A percentile compares a stretch with the other conserved stretches of the same genome.
Conservation (phyloP, 169 alveolate genomes). For the Cryptosporidium meleagridis region DNA sequence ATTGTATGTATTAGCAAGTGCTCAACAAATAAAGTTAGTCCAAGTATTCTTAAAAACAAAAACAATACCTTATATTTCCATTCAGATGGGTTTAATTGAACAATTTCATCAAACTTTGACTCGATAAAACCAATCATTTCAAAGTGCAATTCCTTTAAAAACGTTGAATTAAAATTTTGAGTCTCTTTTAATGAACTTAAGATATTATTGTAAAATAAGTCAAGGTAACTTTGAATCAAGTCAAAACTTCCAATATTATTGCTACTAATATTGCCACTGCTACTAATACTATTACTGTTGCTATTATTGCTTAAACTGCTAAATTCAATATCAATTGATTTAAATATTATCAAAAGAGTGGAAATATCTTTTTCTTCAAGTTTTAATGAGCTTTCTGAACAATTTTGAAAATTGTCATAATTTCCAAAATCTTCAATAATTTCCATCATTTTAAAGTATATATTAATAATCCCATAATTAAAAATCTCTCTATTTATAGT, state of each 20-base stretch:
- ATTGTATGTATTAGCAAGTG: constrained; percentile 7
- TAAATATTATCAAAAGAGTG: background rate
- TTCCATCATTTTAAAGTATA: background rate
- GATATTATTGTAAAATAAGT: constrained; percentile 2
- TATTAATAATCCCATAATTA: background rate
- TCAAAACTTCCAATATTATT: no score
- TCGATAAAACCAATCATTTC: constrained; percentile 25
- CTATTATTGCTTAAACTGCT: background rate
- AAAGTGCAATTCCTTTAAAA: constrained; percentile 10
- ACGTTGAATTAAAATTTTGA: background rate
- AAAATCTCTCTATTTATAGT: background rate
- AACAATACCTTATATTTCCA: background rate
- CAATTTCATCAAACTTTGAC: background rate
- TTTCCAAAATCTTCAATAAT: background rate
- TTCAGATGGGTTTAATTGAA: background rate
- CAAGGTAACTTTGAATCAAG: background rate
- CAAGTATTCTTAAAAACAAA: constrained; percentile 5
- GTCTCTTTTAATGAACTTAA: background rate
- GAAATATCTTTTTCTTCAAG: background rate
- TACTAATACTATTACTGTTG: background rate
- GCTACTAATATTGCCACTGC: background rate
- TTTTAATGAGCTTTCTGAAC: background rate
- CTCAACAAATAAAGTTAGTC: constrained; percentile 16
- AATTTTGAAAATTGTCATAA: background rate
- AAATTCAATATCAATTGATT: constrained; percentile 40